Evolutionary conservation across 345 rosid species (phyloP).

Genomic region (Heritiera fomes): DNA sequence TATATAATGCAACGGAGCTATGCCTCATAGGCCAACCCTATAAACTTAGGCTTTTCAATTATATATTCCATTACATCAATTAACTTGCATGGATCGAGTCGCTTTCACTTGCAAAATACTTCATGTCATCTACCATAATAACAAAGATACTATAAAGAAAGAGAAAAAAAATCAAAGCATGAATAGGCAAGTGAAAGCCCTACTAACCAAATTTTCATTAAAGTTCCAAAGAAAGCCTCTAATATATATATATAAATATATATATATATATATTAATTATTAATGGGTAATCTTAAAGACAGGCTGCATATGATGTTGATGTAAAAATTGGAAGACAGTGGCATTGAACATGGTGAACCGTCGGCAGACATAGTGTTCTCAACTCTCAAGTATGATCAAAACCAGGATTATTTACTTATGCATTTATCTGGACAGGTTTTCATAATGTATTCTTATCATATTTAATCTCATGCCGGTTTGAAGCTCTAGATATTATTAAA

Average conservation of each 20-base stretch:
- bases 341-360: constrained; percentile 17
- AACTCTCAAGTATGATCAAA: constrained; percentile 1
- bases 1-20: not conserved
- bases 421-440: not conserved
- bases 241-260: too few relatives aligned
- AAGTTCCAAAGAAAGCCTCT: not conserved
- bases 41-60: not conserved
- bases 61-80: not conserved
- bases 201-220: not conserved
- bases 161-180: not conserved
- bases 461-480: not conserved
- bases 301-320: not conserved
- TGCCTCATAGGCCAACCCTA: not conserved
- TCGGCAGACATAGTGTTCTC: constrained; percentile 4
- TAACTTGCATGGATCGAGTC: not conserved
- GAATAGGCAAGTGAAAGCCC: not conserved
- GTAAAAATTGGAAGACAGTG: constrained; percentile 11
- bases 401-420: not conserved
- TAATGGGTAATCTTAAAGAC: not conserved
- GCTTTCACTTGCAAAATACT: not conserved
- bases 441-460: not conserved
- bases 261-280: too few relatives aligned
- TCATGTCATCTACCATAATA: constrained; percentile 1
- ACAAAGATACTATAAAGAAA: not conserved
- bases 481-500: not conserved